Conservation (phyloP, 1,284 basidiomycete species). For the Pascua guehoae region DNA sequence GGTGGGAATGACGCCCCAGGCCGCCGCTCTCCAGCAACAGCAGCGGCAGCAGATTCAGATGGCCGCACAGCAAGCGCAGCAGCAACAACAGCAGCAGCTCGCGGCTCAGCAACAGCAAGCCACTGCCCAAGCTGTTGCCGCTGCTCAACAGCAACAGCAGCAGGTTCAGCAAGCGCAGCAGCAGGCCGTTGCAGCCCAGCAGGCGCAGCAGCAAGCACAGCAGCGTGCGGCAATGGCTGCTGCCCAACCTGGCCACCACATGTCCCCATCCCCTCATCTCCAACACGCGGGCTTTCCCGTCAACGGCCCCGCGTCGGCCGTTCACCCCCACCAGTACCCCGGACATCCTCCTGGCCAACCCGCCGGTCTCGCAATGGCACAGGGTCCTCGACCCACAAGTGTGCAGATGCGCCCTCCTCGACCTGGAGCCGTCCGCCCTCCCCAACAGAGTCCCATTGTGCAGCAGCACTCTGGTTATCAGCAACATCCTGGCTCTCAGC, state of each 20-base stretch:
- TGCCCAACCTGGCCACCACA: constrained; percentile 1
- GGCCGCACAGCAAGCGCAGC: constrained; percentile 14
- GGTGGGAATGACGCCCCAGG: constrained; percentile 16
- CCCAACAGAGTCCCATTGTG: no score
- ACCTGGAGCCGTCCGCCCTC: no score
- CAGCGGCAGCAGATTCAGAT: constrained; percentile 12
- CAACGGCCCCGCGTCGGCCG: constrained; percentile 15
- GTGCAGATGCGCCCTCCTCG: no score
- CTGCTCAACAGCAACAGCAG: constrained; percentile 20
- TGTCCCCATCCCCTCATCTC: constrained; percentile 37
- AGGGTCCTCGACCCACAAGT: no score
- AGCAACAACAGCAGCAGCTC: constrained; percentile 20
- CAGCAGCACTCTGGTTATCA: constrained; percentile 10
- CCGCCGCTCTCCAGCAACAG: constrained; percentile 3
- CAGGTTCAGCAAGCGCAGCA: constrained; percentile 5
- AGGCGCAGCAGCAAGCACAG: not conserved
- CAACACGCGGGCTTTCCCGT: constrained; percentile 35
- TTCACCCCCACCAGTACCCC: no score
- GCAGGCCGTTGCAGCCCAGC: constrained; percentile 8
- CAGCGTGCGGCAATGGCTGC: not conserved
- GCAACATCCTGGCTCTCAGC: constrained; percentile 17
- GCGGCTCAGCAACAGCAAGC: constrained; percentile 8
- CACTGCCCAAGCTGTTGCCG: constrained; percentile 13
- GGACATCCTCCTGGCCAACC: no score
- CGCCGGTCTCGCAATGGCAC: no score